Evolutionary conservation across 2,329 filamentous ascomycete species (phyloP).

Genomic region (Westerdykella sp.): DNA sequence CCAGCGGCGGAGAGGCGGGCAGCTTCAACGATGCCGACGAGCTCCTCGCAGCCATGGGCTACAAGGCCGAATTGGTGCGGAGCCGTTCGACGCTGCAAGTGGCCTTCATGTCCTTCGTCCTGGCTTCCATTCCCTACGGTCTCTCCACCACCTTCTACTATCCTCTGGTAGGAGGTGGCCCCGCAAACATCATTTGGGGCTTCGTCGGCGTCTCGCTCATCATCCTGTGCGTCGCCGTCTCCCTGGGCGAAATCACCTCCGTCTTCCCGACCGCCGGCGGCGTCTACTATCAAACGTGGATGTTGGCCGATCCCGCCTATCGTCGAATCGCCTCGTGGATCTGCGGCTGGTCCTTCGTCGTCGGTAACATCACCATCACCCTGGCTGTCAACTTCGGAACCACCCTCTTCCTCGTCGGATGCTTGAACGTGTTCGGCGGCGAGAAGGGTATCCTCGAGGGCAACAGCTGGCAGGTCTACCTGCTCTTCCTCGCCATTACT

Average conservation of each 20-base stretch:
- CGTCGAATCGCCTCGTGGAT: conserved; percentile 63
- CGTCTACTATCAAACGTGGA: conserved; percentile 74
- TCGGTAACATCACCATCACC: conserved; percentile 76
- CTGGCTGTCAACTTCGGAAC: conserved; percentile 75
- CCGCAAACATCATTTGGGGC: conserved; percentile 66
- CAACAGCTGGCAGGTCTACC: conserved; percentile 42
- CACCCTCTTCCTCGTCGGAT: conserved; percentile 49
- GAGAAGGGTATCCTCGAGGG: conserved; percentile 42
- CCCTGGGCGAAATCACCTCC: conserved; percentile 67
- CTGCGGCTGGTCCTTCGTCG: conserved; percentile 69
- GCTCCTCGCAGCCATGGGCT: conserved; percentile 58
- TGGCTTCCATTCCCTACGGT: conserved; percentile 69
- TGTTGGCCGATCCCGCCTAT: conserved; percentile 58
- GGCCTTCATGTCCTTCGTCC: conserved; percentile 70
- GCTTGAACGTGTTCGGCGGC: conserved; percentile 51
- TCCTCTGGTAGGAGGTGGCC: conserved; percentile 60
- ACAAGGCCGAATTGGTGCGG: conserved; percentile 59
- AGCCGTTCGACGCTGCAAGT: conserved; percentile 63
- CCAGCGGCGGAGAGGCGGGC: conserved; percentile 22
- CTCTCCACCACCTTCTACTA: conserved; percentile 64
- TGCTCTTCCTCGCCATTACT: conserved; percentile 47
- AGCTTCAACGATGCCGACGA: conserved; percentile 49
- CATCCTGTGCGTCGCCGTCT: conserved; percentile 62
- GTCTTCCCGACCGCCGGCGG: conserved; percentile 70
- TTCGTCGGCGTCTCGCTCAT: conserved; percentile 64